Conservation (phyloP, 352 stramenopile species). For the Phytophthora sojae region DNA sequence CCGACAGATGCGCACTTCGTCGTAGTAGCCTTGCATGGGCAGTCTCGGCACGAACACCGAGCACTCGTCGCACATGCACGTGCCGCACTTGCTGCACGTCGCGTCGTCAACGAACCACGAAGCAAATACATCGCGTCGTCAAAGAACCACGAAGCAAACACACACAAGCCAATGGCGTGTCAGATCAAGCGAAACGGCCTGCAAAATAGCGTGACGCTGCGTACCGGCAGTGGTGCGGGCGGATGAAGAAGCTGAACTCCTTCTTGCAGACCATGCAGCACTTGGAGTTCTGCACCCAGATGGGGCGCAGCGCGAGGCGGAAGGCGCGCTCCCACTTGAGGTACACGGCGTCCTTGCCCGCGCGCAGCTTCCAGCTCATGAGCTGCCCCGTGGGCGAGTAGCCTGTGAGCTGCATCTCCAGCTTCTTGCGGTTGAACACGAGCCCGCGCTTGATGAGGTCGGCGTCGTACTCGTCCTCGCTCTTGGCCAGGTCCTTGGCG, state of each 20-base stretch:
- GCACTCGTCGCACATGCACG: conserved; percentile 88
- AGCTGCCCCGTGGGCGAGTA: conserved; percentile 82
- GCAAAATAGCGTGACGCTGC: conserved; percentile 2
- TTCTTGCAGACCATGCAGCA: conserved; percentile 81
- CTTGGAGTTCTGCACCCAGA: conserved; percentile 83
- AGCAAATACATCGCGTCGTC: conserved; percentile 4
- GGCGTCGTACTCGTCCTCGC: conserved; percentile 76
- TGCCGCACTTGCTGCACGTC: conserved; percentile 71
- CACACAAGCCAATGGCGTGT: background rate
- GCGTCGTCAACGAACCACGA: background rate
- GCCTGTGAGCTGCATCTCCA: conserved; percentile 85
- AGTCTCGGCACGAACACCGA: conserved; percentile 78
- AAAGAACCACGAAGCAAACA: conserved; percentile 3
- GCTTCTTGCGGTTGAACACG: conserved; percentile 83
- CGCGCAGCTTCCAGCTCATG: conserved; percentile 83
- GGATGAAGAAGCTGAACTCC: conserved; percentile 77
- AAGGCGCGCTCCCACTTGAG: conserved; percentile 87
- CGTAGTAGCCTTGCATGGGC: conserved; percentile 86
- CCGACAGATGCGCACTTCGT: conserved; percentile 83
- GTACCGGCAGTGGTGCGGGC: conserved; percentile 82
- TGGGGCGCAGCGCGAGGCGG: conserved; percentile 73
- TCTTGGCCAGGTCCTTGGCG: conserved; percentile 67
- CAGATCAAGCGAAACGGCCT: background rate
- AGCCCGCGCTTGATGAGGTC: conserved; percentile 73
- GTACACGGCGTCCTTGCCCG: conserved; percentile 73